phyloP scores from a whole-genome alignment of 2,329 filamentous ascomycete genomes.

The Nemania bipapillata region DNA sequence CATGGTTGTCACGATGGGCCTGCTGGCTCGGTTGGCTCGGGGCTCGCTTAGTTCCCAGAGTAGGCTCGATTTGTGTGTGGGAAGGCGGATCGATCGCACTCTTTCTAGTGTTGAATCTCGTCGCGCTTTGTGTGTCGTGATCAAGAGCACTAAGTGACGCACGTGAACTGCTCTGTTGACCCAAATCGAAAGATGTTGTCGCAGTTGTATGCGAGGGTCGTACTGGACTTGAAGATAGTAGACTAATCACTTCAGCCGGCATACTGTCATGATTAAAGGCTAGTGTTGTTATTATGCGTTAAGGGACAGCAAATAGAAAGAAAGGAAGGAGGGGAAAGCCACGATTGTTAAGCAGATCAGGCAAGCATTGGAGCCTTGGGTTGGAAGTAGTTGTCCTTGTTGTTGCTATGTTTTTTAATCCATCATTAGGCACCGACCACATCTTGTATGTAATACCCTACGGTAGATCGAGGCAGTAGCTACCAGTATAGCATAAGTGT shows the following conservation, averaged over 20 bases:
- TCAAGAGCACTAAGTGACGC: conserved; percentile 33
- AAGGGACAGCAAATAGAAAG: background rate
- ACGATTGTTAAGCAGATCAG: no score
- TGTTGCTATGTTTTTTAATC: no score
- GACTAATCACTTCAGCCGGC: conserved; percentile 52
- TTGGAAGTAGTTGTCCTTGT: no score
- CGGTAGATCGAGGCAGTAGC: no score
- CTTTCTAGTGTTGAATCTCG: conserved; percentile 12
- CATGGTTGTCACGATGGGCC: conserved; percentile 29
- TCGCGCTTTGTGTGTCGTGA: conserved; percentile 30
- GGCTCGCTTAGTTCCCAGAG: conserved; percentile 36
- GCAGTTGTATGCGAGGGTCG: conserved; percentile 27
- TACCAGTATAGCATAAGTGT: no score
- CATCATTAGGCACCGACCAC: no score
- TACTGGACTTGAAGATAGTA: conserved; percentile 52
- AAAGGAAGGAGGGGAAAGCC: background rate
- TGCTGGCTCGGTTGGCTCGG: conserved; percentile 24
- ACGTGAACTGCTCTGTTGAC: conserved; percentile 17
- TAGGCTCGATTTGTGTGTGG: conserved; percentile 1
- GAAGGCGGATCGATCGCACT: conserved; percentile 2
- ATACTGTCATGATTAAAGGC: conserved; percentile 41
- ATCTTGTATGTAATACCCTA: no score
- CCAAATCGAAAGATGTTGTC: conserved; percentile 15
- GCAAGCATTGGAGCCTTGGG: no score
- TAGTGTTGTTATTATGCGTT: background rate